phyloP scores from a whole-genome alignment of 139 green algal genomes.

The Haematococcus sp. region DNA sequence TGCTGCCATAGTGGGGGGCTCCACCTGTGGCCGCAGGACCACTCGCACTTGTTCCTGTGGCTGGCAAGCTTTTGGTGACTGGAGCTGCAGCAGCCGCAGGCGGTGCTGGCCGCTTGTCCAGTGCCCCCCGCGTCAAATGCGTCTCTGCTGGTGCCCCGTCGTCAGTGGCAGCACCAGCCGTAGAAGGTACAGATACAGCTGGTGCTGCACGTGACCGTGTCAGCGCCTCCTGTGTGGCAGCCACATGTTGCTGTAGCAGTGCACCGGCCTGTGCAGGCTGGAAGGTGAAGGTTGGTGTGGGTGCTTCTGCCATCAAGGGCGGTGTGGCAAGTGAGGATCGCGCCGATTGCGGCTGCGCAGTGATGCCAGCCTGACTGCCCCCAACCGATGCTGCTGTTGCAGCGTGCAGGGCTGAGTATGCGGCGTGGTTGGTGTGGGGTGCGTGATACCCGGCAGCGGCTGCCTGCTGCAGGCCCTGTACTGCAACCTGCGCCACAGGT shows the following conservation, averaged over 20 bases:
- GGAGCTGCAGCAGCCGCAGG: no score
- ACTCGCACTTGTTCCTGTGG: neutral
- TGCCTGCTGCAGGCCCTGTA: neutral
- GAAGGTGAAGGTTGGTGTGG: neutral
- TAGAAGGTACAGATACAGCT: neutral
- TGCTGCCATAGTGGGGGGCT: constrained; percentile 11
- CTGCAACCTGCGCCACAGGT: neutral
- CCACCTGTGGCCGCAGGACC: neutral
- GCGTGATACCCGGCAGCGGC: no score
- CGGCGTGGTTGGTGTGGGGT: no score
- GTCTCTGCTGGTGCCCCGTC: no score
- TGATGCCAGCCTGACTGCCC: no score
- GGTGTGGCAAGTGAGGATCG: neutral
- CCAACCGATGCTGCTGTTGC: no score
- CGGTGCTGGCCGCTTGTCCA: no score
- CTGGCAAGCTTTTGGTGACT: neutral
- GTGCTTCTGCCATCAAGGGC: neutral
- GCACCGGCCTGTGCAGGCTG: neutral
- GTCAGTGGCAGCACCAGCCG: no score
- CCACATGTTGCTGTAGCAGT: neutral
- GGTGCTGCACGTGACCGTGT: neutral
- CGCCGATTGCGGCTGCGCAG: no score
- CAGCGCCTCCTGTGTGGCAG: neutral
- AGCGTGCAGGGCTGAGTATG: no score
- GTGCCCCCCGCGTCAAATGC: no score